Evolutionary conservation across 2,329 filamentous ascomycete species (phyloP).

Genomic region (Meredithiella fracta): DNA sequence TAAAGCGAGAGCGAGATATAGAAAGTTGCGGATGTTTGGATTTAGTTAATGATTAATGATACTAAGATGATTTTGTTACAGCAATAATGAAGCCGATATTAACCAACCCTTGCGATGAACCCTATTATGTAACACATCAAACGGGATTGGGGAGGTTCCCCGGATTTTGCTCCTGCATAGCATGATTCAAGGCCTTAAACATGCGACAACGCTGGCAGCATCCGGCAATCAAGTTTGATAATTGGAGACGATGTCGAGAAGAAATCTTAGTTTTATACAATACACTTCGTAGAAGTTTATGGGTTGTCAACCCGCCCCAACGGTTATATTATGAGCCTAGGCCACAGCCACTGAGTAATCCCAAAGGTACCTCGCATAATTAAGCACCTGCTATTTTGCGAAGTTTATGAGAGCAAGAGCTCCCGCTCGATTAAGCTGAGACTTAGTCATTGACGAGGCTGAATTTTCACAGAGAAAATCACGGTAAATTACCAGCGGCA

Average conservation of each 20-base stretch:
- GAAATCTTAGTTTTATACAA: no score
- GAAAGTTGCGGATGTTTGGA: not conserved
- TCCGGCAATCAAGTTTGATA: not conserved
- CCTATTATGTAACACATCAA: not conserved
- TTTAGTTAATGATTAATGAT: not conserved
- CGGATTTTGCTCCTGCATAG: not conserved
- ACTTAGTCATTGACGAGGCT: no score
- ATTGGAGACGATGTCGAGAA: not conserved
- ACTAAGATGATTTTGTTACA: not conserved
- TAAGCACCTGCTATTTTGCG: no score
- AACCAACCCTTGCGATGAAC: not conserved
- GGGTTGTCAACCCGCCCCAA: no score
- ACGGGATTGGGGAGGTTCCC: not conserved
- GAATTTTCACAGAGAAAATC: no score
- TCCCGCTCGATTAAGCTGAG: no score
- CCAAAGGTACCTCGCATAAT: no score
- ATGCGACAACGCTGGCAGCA: not conserved
- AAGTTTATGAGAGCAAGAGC: no score
- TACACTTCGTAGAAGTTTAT: no score
- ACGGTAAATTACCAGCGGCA: no score
- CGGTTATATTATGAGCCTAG: no score
- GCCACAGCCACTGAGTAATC: no score
- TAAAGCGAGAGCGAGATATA: not conserved
- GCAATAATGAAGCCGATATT: not conserved
- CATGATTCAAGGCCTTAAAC: not conserved